These are phyloP conservation scores for Kodamaea laetipori DNA, from an alignment of 805 yeast species.

Conservation along the genomic window DNA sequence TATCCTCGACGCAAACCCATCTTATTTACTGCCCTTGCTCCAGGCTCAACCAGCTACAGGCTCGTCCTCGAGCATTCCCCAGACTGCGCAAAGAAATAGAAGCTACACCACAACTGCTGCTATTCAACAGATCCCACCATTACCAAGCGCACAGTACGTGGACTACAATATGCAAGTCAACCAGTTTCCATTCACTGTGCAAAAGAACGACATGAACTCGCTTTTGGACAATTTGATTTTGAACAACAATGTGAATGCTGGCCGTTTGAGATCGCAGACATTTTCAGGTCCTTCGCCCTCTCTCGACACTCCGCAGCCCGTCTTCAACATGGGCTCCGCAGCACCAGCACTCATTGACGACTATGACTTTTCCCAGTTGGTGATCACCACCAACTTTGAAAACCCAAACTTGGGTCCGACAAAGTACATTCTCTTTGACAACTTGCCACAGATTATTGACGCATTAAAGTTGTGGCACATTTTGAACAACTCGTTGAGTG, in stretches of 20 bases:
- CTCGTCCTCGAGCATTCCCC: slow-evolving; percentile 14
- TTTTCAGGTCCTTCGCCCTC: slow-evolving; percentile 38
- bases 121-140: slow-evolving; percentile 21
- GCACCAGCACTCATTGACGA: slow-evolving; percentile 44
- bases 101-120: slow-evolving; percentile 55
- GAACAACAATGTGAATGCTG: slow-evolving; percentile 19
- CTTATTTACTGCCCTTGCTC: slow-evolving; percentile 24
- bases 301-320: slow-evolving; percentile 2
- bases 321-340: slow-evolving; percentile 4
- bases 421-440: slow-evolving; percentile 73
- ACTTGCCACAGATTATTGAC: slow-evolving; percentile 74
- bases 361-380: slow-evolving; percentile 57
- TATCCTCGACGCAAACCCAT: slow-evolving; percentile 16
- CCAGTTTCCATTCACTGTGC: slow-evolving; percentile 2
- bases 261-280: slow-evolving; percentile 43
- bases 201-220: slow-evolving; percentile 29
- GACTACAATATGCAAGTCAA: slow-evolving; percentile 1
- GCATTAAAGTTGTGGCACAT: slow-evolving; percentile 37
- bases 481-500: slow-evolving; percentile 47
- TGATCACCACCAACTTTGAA: slow-evolving; percentile 70
- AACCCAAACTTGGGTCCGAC: slow-evolving; percentile 76
- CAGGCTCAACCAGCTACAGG: slow-evolving; percentile 18
- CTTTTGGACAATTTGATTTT: slow-evolving; percentile 36
- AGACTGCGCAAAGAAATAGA: slow-evolving; percentile 38
- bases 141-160: background rate